Percentiles rank a stretch among this genome's conserved stretches.
Evolutionary conservation across 164 flowering plant genomes (phyloP).

Genomic region (Macadamia tetraphylla): DNA sequence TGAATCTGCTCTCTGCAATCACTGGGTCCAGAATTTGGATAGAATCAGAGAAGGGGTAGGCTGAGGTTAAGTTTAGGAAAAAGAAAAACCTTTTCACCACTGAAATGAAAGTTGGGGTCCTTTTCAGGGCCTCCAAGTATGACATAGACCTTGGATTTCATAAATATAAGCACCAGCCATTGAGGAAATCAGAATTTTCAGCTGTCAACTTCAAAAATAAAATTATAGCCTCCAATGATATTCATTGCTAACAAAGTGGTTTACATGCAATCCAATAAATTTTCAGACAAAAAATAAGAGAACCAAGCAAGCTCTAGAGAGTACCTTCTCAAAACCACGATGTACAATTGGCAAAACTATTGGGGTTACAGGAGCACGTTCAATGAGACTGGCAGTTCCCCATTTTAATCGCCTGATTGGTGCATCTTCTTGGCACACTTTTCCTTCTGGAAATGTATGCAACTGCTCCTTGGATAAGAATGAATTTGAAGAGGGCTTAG

Average conservation of each 20-base stretch:
- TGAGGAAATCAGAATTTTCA: not conserved
- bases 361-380: slow-evolving; percentile 78
- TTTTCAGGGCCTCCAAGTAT: no score
- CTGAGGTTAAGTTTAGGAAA: no score
- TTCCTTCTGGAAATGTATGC: slow-evolving; percentile 97
- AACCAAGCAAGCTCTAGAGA: not conserved
- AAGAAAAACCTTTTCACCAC: no score
- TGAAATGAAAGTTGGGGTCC: no score
- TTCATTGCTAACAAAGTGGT: no score
- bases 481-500: slow-evolving; percentile 15
- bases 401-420: slow-evolving; percentile 85
- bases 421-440: slow-evolving; percentile 72
- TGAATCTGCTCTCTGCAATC: no score
- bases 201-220: not conserved
- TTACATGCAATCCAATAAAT: no score
- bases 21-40: no score
- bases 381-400: slow-evolving; percentile 99
- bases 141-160: no score
- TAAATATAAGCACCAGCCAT: not conserved
- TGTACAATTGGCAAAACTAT: slow-evolving; percentile 91
- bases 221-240: no score
- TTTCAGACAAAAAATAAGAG: not conserved
- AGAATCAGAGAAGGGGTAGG: no score
- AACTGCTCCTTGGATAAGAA: slow-evolving; percentile 43
- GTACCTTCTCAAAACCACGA: slow-evolving; percentile 81